Base-by-base conservation (phyloP, 2,329 filamentous ascomycete species). In the Trichoderma semiorbis region DNA sequence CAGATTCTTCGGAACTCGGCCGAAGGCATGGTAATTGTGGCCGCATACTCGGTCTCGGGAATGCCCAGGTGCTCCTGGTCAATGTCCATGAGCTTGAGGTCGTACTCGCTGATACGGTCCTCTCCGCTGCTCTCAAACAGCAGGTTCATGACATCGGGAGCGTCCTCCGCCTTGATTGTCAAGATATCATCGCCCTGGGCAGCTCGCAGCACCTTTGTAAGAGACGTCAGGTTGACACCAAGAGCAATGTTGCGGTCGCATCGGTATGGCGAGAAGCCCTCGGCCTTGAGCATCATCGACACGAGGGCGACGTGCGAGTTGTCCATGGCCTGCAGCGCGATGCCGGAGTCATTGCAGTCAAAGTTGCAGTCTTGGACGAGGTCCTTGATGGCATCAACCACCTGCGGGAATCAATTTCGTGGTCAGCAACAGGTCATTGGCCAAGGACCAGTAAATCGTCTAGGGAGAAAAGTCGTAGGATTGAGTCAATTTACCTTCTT, bases 351-450 rank as follows among this genome's bases (percentile, higher is more conserved):
- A 92, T 98, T 99, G 92, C 97, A 99, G 88, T 99, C 96, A 86
- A 99, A 99, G 86, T 99, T 99, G 91, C 96, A 99, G 86, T 99
- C 96, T 84, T 98, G 96, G 69, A 99, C 96, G 66, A 99, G 91
- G 80, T 99, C 96, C 85, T 98, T 98, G 91, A 99, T 98, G 78
- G 97, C 94, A 82, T 99, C 97, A 79, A 99, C 95, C 75, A 98
- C 93, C 94, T 97, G 76, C 10, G 12, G 6, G 21, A 18, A 18
- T 68, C 26, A 8, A 5, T 47, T n/a, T 32, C 57, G 12, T 43
- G 24, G 66, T 69, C 39, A 69, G 66, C 66, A 12, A 32, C 14
- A 8, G 47, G 12, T 30, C 12, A n/a, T 47, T 12, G 14, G 30
- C 7, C 21, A n/a, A 30, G 34, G 1, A 36, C 14, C 0, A 34